Base-by-base conservation (phyloP, 768 basidiomycete genomes). In the Tricholomella constricta region DNA sequence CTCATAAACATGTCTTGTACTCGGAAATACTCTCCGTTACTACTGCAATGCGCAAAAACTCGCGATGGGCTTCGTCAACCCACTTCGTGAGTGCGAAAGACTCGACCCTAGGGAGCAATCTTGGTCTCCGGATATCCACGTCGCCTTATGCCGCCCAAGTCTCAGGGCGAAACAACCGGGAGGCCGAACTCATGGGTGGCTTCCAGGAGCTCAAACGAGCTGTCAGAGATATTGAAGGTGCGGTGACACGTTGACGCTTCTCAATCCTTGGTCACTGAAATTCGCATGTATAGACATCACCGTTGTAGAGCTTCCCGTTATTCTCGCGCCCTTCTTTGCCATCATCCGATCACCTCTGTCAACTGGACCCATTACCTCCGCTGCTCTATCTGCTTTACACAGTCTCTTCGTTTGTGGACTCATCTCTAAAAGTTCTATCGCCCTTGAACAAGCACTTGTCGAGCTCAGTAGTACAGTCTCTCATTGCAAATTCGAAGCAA, bases 401-500 rank as follows among this genome's bases (percentile, higher is more conserved):
- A 88, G 79, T 61, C 88, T 98, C 76, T 91, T 98, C 68, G 75
- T 84, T 37, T 91, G 84, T 64, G 84, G 84, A 22, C 75, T 95
- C 63, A 84, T 96, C 44, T 78, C 76, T 9, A 71, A 81, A 12
- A 66, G 73, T 34, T 81, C 88, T 37, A 56, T 77, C 45, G 73
- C 77, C 32, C 71, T 95, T 55, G 80, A 86, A 57, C 65, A 73
- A 48, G 88, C 89, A 5, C 79, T 98, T 46, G 77, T 85, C 15
- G 91, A 93, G 56, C 79, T 97, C 53, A 95, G 94, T 67, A 88
- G 82, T 54, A 86, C 96, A 0, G 83, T 95, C 11, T 93, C 96
- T 5, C 92, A 93, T 64, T 98, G 96, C 79, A 94, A 96, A 72
- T 99, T 99, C 65, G 96, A 98, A 71, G 91, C 92, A 4, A 96